Evolutionary conservation across 106 monocot species (phyloP), one percentile per base, ranked within the genome.

Genomic region (Posidonia australis): DNA sequence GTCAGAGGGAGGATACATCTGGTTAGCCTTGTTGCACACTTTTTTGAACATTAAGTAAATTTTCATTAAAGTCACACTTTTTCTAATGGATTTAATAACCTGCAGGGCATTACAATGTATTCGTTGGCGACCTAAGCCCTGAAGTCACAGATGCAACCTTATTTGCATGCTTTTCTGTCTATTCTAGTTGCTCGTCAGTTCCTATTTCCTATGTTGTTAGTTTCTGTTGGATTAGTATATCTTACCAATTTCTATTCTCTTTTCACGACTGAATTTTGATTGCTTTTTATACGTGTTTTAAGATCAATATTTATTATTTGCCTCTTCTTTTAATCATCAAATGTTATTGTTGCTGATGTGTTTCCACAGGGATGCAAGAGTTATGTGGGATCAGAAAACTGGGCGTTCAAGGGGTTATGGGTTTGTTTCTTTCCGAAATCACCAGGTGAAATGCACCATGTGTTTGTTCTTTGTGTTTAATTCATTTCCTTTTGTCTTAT

Each of bases 301-400:
- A n/a, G n/a, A n/a, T n/a, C n/a, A n/a, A n/a, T n/a, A n/a, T n/a
- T n/a, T n/a, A n/a, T n/a, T 58, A 16, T 6, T 31, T 58, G 23
- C 58, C 25, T 10, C 5, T 58, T 14, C 17, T 64, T 0, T 41
- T n/a, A n/a, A n/a, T n/a, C n/a, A n/a, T n/a, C n/a, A n/a, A n/a
- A n/a, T n/a, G n/a, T n/a, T n/a, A n/a, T n/a, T n/a, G n/a, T n/a
- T n/a, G n/a, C n/a, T n/a, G n/a, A n/a, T n/a, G n/a, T n/a, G n/a
- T n/a, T n/a, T n/a, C n/a, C n/a, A n/a, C n/a, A 90, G 89, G 29
- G 89, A 90, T 80, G 85, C 89, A 47, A 77, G 79, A 65, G 89
- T 90, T 51, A 85, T 90, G 89, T 90, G 89, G 89, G 89, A 90
- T 69, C 85, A 90, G 58, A 90, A 90, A 58, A 90, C 89, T 67